Evolutionary conservation across 2,329 filamentous ascomycete species (phyloP).

Genomic region (Aspergillus sp.): DNA sequence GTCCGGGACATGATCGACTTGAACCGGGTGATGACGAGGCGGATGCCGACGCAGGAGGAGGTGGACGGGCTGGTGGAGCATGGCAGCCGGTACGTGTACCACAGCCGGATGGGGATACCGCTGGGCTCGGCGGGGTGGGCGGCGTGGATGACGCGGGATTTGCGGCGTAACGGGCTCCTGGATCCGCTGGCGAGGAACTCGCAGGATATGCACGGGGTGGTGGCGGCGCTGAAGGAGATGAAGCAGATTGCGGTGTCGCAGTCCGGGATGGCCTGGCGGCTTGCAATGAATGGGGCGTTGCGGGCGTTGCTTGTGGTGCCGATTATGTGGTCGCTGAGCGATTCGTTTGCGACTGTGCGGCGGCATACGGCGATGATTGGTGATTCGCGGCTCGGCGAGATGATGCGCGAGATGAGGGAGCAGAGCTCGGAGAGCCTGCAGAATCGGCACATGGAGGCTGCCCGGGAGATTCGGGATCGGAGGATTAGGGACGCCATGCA

Average conservation of each 20-base stretch:
- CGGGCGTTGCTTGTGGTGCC: too few relatives aligned
- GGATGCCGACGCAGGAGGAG: conserved; percentile 25
- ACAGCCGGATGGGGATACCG: conserved; percentile 13
- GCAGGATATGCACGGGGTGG: too few relatives aligned
- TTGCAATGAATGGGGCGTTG: too few relatives aligned
- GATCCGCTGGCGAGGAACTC: conserved; percentile 8
- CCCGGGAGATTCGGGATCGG: too few relatives aligned
- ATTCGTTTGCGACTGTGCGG: conserved; percentile 4
- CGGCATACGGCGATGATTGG: conserved; percentile 8
- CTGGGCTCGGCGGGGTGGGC: conserved; percentile 7
- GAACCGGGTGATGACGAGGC: conserved; percentile 13
- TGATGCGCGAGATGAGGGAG: conserved; percentile 11
- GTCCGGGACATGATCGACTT: conserved; percentile 8
- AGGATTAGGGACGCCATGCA: too few relatives aligned
- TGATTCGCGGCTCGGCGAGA: conserved; percentile 17
- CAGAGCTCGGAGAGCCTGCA: conserved; percentile 14
- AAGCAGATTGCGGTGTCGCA: too few relatives aligned
- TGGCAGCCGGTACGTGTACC: conserved; percentile 12
- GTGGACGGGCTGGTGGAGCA: conserved; percentile 22
- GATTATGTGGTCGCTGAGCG: conserved; percentile 7
- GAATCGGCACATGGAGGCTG: conserved; percentile 11
- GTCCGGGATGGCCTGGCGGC: too few relatives aligned
- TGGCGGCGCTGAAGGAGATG: too few relatives aligned
- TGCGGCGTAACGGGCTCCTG: too few relatives aligned
- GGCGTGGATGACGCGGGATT: too few relatives aligned